Conservation (phyloP, 208 protist genomes). For the Trypanosoma vivax region DNA sequence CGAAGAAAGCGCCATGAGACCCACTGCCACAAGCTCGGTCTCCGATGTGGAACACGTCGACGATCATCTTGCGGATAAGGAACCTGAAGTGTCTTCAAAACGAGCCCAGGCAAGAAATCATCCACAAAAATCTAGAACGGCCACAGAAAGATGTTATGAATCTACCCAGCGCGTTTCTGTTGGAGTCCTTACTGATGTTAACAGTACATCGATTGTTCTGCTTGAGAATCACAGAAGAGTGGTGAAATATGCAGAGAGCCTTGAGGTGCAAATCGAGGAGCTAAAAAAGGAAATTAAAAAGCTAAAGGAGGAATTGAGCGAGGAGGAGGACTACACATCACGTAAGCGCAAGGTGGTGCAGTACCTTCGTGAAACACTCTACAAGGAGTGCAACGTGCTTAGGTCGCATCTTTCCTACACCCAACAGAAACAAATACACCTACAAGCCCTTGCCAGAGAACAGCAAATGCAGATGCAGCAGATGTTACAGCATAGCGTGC, state of each 20-base stretch:
- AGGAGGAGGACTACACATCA: slow-evolving; percentile 53
- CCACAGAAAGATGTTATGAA: slow-evolving; percentile 7
- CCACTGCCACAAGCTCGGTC: too few species aligned
- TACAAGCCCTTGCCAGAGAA: slow-evolving; percentile 21
- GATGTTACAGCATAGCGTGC: not conserved
- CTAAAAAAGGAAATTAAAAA: slow-evolving; percentile 20
- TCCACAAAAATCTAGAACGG: not conserved
- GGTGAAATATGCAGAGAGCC: slow-evolving; percentile 18
- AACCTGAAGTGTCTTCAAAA: not conserved
- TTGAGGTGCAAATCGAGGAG: slow-evolving; percentile 61
- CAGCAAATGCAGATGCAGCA: slow-evolving; percentile 2
- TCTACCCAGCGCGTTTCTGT: slow-evolving; percentile 43
- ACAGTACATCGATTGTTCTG: slow-evolving; percentile 35
- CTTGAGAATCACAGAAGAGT: slow-evolving; percentile 42
- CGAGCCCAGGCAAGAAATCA: not conserved
- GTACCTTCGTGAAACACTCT: slow-evolving; percentile 78
- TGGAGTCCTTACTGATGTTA: slow-evolving; percentile 69
- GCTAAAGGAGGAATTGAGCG: slow-evolving; percentile 36
- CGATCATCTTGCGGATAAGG: not conserved
- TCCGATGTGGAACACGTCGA: too few species aligned
- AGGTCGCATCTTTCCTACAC: slow-evolving; percentile 65
- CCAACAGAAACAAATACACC: slow-evolving; percentile 22
- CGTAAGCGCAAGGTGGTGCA: slow-evolving; percentile 53
- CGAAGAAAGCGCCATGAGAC: too few species aligned
- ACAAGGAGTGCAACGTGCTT: slow-evolving; percentile 74